phyloP scores from a whole-genome alignment of 176 grass and related monocot genomes.

The Saccharum spontaneum region DNA sequence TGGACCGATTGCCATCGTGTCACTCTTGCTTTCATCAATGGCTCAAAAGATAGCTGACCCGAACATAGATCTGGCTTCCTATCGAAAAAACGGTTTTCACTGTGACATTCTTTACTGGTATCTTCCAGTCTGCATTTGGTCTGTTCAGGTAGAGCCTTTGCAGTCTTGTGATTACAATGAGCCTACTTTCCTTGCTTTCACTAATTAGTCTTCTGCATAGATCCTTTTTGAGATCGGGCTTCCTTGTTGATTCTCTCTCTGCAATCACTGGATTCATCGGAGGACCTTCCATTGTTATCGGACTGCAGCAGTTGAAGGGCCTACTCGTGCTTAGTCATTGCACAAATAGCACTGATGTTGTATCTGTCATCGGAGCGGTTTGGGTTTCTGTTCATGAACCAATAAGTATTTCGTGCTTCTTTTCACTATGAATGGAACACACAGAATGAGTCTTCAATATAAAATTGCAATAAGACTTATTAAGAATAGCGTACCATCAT shows the following conservation, averaged over 20 bases:
- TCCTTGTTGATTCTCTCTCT: slow-evolving; percentile 46
- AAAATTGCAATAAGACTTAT: slow-evolving; percentile 5
- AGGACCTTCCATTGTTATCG: slow-evolving; percentile 64
- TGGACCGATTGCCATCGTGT: too few species aligned
- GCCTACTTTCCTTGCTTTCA: background rate
- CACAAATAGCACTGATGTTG: slow-evolving; percentile 64
- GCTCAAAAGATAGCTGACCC: too few species aligned
- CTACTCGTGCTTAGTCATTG: slow-evolving; percentile 64
- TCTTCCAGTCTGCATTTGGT: slow-evolving; percentile 57
- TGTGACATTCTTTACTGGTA: background rate
- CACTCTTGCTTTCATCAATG: too few species aligned
- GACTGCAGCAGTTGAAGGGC: slow-evolving; percentile 87
- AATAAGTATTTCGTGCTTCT: slow-evolving; percentile 46
- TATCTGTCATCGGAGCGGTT: slow-evolving; percentile 69
- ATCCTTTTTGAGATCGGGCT: slow-evolving; percentile 31
- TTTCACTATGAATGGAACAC: background rate
- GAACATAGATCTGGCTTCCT: too few species aligned
- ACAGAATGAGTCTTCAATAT: background rate
- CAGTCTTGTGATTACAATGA: background rate
- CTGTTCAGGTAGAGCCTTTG: slow-evolving; percentile 49
- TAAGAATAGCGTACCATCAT: too few species aligned
- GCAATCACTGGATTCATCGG: slow-evolving; percentile 49
- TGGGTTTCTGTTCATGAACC: background rate
- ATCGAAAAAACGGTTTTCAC: too few species aligned
- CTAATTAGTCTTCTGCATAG: slow-evolving; percentile 13